phyloP scores from a whole-genome alignment of 208 protist species.

The Trypanosoma melophagium region DNA sequence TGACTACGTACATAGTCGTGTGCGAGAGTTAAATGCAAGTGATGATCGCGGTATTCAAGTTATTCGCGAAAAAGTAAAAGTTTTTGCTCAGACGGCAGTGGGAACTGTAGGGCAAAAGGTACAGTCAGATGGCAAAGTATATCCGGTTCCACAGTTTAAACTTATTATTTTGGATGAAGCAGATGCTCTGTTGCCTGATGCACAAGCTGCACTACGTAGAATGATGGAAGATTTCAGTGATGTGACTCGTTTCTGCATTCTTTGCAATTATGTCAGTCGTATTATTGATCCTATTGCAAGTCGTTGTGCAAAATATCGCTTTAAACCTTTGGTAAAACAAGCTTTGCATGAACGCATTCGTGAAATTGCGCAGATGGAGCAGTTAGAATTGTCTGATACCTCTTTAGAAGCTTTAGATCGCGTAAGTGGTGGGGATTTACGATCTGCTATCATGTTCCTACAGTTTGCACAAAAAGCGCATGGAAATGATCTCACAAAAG shows the following conservation, averaged over 20 bases:
- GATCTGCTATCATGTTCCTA: slow-evolving; percentile 95
- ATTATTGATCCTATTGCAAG: slow-evolving; percentile 99
- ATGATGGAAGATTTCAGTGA: slow-evolving; percentile 98
- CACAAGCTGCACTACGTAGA: slow-evolving; percentile 97
- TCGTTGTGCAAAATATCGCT: slow-evolving; percentile 99
- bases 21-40: slow-evolving; percentile 99
- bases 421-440: slow-evolving; percentile 95
- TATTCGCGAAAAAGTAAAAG: slow-evolving; percentile 98
- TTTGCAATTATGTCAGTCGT: slow-evolving; percentile 99
- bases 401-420: slow-evolving; percentile 77
- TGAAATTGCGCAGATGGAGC: slow-evolving; percentile 88
- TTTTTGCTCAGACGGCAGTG: slow-evolving; percentile 94
- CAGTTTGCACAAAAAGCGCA: slow-evolving; percentile 90
- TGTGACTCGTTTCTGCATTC: slow-evolving; percentile 99
- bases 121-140: slow-evolving; percentile 83
- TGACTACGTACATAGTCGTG: slow-evolving; percentile 82
- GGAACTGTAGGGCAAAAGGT: slow-evolving; percentile 55
- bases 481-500: slow-evolving; percentile 65
- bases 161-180: slow-evolving; percentile 99
- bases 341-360: slow-evolving; percentile 86
- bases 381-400: slow-evolving; percentile 63
- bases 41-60: slow-evolving; percentile 99
- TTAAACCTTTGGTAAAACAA: slow-evolving; percentile 92
- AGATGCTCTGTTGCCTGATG: slow-evolving; percentile 98
- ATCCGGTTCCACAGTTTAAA: slow-evolving; percentile 95